Evolutionary conservation across 2,329 filamentous ascomycete species (phyloP).

Genomic region (Beauveria australis): DNA sequence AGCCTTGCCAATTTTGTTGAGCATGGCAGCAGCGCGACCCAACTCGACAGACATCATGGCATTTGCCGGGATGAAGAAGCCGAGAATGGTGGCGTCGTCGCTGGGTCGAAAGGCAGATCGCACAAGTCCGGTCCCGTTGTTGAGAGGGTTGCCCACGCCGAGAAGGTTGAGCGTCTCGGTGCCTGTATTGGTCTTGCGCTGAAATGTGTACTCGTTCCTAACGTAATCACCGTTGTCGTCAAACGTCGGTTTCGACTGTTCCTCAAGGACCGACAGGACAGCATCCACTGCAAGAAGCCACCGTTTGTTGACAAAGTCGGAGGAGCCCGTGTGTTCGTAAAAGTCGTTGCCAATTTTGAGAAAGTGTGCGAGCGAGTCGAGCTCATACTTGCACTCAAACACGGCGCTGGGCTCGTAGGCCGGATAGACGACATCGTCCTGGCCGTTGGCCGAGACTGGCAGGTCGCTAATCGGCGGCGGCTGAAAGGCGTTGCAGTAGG

Average conservation of each 20-base stretch:
- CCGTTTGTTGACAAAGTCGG: conserved; percentile 66
- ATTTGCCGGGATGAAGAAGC: conserved; percentile 92
- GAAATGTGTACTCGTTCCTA: conserved; percentile 80
- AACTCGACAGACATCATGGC: conserved; percentile 94
- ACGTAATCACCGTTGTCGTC: conserved; percentile 57
- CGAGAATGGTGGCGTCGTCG: conserved; percentile 89
- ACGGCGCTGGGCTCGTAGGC: conserved; percentile 75
- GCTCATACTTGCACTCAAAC: conserved; percentile 98
- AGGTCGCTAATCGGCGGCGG: conserved; percentile 79
- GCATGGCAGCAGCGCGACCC: conserved; percentile 60
- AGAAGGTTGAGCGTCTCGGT: conserved; percentile 82
- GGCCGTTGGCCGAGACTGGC: conserved; percentile 63
- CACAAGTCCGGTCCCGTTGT: conserved; percentile 73
- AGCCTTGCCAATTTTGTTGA: conserved; percentile 52
- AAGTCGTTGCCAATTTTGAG: conserved; percentile 81
- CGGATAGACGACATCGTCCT: conserved; percentile 79
- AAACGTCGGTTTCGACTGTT: conserved; percentile 78
- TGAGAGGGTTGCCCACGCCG: conserved; percentile 87
- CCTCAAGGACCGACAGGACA: conserved; percentile 62
- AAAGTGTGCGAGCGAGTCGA: conserved; percentile 91
- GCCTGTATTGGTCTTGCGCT: conserved; percentile 67
- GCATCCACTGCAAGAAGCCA: conserved; percentile 75
- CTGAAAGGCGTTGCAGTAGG: conserved; percentile 98
- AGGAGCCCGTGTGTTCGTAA: conserved; percentile 68
- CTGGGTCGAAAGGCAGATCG: conserved; percentile 90